A percentile compares a stretch with the other conserved stretches of the same genome.
Evolutionary conservation across 176 grass and related monocot genomes (phyloP).

Genomic region (Raddia guianensis): DNA sequence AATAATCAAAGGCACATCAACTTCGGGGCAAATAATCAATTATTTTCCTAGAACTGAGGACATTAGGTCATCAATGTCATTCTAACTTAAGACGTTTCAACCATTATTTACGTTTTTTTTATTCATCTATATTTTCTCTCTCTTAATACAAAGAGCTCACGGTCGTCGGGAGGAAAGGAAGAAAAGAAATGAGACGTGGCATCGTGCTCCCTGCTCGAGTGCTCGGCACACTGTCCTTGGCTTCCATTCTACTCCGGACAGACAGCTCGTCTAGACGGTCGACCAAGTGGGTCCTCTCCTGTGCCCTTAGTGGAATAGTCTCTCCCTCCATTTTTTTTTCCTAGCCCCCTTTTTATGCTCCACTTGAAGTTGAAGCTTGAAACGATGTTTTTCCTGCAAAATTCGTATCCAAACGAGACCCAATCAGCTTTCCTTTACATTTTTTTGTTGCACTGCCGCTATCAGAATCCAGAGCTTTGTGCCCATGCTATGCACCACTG

Average conservation of each 20-base stretch:
- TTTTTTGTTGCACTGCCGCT: conserved; percentile 2
- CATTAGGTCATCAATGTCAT: too few species aligned
- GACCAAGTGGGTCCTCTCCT: background rate
- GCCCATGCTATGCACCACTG: conserved; percentile 6
- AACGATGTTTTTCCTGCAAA: background rate
- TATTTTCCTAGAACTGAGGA: too few species aligned
- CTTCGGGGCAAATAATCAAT: too few species aligned
- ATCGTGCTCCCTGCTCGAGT: background rate
- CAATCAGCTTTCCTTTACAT: background rate
- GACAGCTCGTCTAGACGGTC: conserved; percentile 23
- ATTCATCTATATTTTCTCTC: too few species aligned
- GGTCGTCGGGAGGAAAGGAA: background rate
- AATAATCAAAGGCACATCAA: too few species aligned
- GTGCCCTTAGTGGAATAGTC: background rate
- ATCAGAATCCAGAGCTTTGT: conserved; percentile 28
- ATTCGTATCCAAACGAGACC: background rate
- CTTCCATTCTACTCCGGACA: conserved; percentile 50
- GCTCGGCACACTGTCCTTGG: conserved; percentile 14
- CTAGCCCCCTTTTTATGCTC: background rate
- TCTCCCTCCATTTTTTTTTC: background rate
- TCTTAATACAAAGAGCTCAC: background rate
- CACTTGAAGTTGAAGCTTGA: background rate
- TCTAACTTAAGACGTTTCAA: too few species aligned
- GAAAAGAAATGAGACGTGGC: conserved; percentile 14
- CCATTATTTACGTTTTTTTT: too few species aligned